phyloP scores from a whole-genome alignment of 345 rosid genomes.

The Capsella bursapastoris region DNA sequence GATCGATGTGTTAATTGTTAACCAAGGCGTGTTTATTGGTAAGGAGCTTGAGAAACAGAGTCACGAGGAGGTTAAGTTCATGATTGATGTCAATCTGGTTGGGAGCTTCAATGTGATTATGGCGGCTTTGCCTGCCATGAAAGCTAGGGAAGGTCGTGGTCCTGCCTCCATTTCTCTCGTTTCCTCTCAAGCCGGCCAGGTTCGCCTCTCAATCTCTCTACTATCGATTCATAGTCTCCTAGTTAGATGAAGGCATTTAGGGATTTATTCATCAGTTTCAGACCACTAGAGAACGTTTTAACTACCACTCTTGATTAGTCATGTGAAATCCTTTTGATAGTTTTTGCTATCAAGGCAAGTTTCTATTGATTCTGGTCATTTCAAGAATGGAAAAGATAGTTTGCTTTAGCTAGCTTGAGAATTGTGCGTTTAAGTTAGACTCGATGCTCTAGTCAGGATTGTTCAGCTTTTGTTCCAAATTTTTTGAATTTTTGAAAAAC shows the following conservation, averaged over 20 bases:
- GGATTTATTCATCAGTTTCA: no score
- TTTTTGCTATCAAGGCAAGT: neutral
- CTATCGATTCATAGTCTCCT: neutral
- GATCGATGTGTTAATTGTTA: slow-evolving; percentile 70
- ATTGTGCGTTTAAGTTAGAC: neutral
- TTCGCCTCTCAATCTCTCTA: slow-evolving; percentile 18
- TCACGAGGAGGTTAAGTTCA: slow-evolving; percentile 61
- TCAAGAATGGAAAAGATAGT: no score
- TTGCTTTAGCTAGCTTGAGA: neutral
- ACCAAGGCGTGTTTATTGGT: slow-evolving; percentile 64
- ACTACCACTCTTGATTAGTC: neutral
- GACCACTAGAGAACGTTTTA: neutral
- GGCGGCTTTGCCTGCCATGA: slow-evolving; percentile 76
- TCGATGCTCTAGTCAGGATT: no score
- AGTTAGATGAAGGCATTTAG: neutral
- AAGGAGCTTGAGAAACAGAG: slow-evolving; percentile 64
- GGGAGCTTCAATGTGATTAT: slow-evolving; percentile 76
- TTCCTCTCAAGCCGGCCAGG: slow-evolving; percentile 91
- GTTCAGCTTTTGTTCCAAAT: neutral
- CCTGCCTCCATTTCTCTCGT: slow-evolving; percentile 69
- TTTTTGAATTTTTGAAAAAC: neutral
- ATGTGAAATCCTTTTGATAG: neutral
- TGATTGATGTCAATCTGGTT: slow-evolving; percentile 71
- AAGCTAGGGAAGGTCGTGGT: slow-evolving; percentile 49
- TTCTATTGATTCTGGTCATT: neutral